Evolutionary conservation across 2,329 filamentous ascomycete genomes (phyloP).

Genomic region (Colletotrichum musae): DNA sequence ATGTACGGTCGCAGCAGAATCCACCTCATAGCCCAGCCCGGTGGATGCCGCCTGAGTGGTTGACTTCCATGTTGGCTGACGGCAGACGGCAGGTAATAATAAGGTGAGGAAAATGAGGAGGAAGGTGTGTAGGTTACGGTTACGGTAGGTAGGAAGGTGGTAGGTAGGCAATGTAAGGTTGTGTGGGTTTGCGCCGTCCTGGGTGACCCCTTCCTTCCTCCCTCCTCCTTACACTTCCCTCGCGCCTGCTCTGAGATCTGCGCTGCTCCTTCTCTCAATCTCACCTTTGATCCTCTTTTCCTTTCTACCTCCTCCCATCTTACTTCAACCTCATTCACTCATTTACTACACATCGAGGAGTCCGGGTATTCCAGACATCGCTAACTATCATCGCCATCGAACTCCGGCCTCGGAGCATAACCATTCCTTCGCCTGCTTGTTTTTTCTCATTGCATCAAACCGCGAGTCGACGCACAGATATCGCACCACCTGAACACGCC

Average conservation of each 20-base stretch:
- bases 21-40: neutral
- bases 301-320: conserved; percentile 6
- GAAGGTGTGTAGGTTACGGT: too few relatives aligned
- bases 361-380: neutral
- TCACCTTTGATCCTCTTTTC: conserved; percentile 1
- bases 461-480: conserved; percentile 2
- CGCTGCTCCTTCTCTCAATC: conserved; percentile 11
- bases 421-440: neutral
- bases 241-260: neutral
- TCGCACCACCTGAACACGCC: neutral
- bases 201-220: conserved; percentile 32
- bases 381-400: neutral
- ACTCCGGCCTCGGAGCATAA: neutral
- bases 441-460: neutral
- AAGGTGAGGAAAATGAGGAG: too few relatives aligned
- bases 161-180: neutral
- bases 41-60: conserved; percentile 7
- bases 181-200: conserved; percentile 21
- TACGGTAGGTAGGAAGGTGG: too few relatives aligned
- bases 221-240: conserved; percentile 2
- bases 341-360: conserved; percentile 11
- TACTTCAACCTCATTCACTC: conserved; percentile 14
- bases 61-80: neutral
- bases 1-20: too few relatives aligned
- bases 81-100: neutral